phyloP scores from a whole-genome alignment of 768 basidiomycete genomes.

The Hydnum rufescens region DNA sequence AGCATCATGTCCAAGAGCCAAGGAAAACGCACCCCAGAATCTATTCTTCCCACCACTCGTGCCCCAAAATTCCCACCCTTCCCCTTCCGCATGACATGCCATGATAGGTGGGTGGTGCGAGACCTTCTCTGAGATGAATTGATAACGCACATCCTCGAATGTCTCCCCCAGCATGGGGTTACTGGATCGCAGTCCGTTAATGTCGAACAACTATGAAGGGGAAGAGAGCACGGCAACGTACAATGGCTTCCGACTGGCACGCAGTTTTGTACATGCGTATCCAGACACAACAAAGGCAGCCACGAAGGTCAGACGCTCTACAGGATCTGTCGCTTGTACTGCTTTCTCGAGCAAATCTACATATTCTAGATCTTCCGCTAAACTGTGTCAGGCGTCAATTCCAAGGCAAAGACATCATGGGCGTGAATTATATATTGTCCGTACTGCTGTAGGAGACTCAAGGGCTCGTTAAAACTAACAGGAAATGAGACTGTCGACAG shows the following conservation, averaged over 20 bases:
- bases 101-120: conserved; percentile 33
- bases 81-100: conserved; percentile 69
- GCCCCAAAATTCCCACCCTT: conserved; percentile 52
- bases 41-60: conserved; percentile 73
- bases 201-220: background rate
- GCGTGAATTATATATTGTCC: background rate
- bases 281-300: conserved; percentile 73
- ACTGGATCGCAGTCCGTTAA: conserved; percentile 21
- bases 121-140: conserved; percentile 18
- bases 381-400: conserved; percentile 6
- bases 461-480: conserved; percentile 79
- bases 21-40: conserved; percentile 48
- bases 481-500: conserved; percentile 65
- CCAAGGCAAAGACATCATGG: background rate
- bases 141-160: conserved; percentile 48
- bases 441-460: conserved; percentile 56
- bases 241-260: conserved; percentile 78
- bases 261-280: conserved; percentile 62
- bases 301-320: conserved; percentile 52
- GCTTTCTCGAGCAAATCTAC: conserved; percentile 48
- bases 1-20: background rate
- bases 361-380: conserved; percentile 72
- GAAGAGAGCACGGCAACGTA: conserved; percentile 22
- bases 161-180: conserved; percentile 82
- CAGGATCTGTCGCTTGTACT: conserved; percentile 32